Percentiles rank a stretch among this genome's conserved stretches.
phyloP scores from a whole-genome alignment of 352 stramenopile species.

The Pythium coloratum region DNA sequence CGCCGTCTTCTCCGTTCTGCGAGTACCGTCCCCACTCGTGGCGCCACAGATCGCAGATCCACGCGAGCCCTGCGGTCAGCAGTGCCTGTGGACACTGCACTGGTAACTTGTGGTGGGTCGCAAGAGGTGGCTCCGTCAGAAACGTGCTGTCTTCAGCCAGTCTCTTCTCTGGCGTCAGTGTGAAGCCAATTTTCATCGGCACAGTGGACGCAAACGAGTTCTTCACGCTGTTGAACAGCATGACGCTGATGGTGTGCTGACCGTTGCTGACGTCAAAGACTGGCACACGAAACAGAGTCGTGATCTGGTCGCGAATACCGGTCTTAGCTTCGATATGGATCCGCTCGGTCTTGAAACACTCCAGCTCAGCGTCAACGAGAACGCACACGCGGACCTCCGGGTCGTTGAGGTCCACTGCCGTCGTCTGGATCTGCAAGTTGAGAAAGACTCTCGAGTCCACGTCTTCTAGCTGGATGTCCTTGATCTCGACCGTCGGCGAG shows the following conservation, averaged over 20 bases:
- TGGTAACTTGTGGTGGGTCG: conserved; percentile 8
- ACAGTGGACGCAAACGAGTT: conserved; percentile 35
- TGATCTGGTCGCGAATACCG: conserved; percentile 14
- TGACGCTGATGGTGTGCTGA: conserved; percentile 33
- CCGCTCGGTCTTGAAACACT: conserved; percentile 35
- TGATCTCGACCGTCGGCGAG: conserved; percentile 33
- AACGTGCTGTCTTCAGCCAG: conserved; percentile 4
- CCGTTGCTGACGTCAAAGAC: conserved; percentile 34
- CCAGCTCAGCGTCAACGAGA: conserved; percentile 43
- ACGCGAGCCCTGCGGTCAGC: conserved; percentile 8
- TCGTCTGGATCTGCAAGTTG: conserved; percentile 39
- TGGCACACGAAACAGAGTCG: conserved; percentile 35
- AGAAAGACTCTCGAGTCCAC: conserved; percentile 14
- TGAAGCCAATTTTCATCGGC: conserved; percentile 11
- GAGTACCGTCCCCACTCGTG: conserved; percentile 68
- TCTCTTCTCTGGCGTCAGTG: conserved; percentile 25
- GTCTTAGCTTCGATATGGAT: conserved; percentile 28
- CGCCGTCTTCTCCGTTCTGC: conserved; percentile 73
- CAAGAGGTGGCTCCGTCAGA: conserved; percentile 8
- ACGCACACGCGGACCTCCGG: conserved; percentile 41
- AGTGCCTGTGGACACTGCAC: conserved; percentile 5
- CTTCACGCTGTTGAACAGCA: conserved; percentile 52
- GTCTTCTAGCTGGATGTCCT: conserved; percentile 5
- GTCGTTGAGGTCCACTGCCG: conserved; percentile 45
- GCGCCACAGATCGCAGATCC: conserved; percentile 61